These are phyloP conservation scores for Apiospora koreana DNA, from an alignment of 2,329 filamentous ascomycete genomes.

Conservation along the genomic window DNA sequence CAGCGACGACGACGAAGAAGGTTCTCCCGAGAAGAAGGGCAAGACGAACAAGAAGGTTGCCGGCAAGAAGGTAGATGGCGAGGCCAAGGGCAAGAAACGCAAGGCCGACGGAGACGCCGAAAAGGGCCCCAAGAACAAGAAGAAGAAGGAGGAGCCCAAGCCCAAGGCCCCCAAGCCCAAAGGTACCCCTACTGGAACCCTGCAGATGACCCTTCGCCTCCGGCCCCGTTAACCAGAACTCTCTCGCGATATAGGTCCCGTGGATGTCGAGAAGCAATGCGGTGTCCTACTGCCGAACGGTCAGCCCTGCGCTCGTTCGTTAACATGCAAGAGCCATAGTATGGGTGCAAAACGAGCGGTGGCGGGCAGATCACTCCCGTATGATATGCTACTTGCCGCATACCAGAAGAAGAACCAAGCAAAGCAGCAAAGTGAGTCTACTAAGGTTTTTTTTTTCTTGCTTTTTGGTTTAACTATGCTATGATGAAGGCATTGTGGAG, in stretches of 20 bases:
- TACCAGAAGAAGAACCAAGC: constrained; percentile 99
- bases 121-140: constrained; percentile 84
- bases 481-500: background rate
- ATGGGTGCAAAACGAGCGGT: constrained; percentile 94
- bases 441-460: background rate
- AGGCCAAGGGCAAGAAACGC: constrained; percentile 74
- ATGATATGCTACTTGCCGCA: constrained; percentile 85
- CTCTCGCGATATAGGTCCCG: constrained; percentile 59
- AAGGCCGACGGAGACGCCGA: constrained; percentile 77
- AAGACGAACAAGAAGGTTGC: constrained; percentile 63
- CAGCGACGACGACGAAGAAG: constrained; percentile 50
- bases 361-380: constrained; percentile 81
- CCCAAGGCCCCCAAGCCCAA: constrained; percentile 82
- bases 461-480: background rate
- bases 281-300: constrained; percentile 85
- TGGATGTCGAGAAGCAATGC: constrained; percentile 92
- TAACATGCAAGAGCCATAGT: constrained; percentile 93
- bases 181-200: constrained; percentile 44
- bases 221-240: constrained; percentile 14
- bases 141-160: constrained; percentile 93
- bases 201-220: constrained; percentile 11
- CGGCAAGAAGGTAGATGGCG: constrained; percentile 63
- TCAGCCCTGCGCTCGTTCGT: constrained; percentile 80
- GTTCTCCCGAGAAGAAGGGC: constrained; percentile 42
- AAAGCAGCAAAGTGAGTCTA: constrained; percentile 83